Evolutionary conservation across 2,329 filamentous ascomycete genomes (phyloP).

Genomic region (Shiraia sp.): DNA sequence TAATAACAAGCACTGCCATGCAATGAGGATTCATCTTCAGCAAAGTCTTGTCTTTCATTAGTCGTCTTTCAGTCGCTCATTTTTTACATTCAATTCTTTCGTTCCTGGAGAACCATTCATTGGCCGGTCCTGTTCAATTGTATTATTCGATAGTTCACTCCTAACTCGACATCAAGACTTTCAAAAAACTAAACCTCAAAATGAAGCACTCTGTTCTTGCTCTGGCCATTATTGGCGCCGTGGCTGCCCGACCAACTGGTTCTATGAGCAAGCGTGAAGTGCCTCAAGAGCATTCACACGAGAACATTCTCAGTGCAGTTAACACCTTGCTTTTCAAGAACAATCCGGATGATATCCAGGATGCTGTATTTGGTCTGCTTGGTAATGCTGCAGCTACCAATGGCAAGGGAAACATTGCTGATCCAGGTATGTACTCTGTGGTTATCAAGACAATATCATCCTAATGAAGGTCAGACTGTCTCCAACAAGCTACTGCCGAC

Average conservation of each 20-base stretch:
- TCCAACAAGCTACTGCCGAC: constrained; percentile 62
- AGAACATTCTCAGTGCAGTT: constrained; percentile 53
- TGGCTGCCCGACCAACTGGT: constrained; percentile 29
- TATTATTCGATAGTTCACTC: no score
- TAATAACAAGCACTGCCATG: no score
- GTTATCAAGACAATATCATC: background rate
- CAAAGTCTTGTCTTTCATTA: constrained; percentile 33
- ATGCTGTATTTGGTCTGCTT: constrained; percentile 57
- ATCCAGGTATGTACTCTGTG: constrained; percentile 43
- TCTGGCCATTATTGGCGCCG: constrained; percentile 35
- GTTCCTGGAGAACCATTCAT: constrained; percentile 43
- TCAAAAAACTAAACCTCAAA: constrained; percentile 16
- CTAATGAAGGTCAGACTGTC: constrained; percentile 51
- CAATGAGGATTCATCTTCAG: constrained; percentile 16
- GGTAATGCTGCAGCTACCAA: constrained; percentile 55
- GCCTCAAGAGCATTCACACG: constrained; percentile 62
- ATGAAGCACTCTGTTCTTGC: constrained; percentile 42
- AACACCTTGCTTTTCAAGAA: constrained; percentile 49
- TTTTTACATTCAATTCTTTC: constrained; percentile 36
- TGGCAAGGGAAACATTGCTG: constrained; percentile 54
- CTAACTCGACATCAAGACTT: no score
- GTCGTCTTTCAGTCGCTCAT: constrained; percentile 19
- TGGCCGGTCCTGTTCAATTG: constrained; percentile 37
- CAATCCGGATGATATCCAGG: constrained; percentile 55
- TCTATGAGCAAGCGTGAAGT: constrained; percentile 52